Percentiles rank a stretch among this genome's conserved stretches.
These are phyloP conservation scores for Eimeria praecox DNA, from an alignment of 169 alveolate species.

Conservation along the genomic window DNA sequence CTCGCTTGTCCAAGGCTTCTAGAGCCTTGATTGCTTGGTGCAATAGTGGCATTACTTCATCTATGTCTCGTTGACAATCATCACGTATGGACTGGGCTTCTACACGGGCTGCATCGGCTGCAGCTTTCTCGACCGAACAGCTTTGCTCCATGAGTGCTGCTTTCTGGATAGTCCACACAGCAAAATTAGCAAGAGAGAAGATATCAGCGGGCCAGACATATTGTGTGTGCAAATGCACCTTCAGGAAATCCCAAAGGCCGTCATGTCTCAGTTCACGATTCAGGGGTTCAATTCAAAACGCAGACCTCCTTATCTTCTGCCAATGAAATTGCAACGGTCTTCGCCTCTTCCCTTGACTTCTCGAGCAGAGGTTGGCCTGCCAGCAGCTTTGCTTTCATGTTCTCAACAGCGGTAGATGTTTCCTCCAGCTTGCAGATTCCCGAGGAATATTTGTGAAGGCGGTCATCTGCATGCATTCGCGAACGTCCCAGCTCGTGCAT, in stretches of 20 bases:
- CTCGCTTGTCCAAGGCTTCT: constrained; percentile 93
- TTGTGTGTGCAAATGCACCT: background rate
- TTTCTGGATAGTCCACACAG: constrained; percentile 70
- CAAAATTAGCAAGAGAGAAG: constrained; percentile 47
- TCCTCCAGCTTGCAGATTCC: constrained; percentile 95
- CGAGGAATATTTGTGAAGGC: constrained; percentile 91
- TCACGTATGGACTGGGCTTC: constrained; percentile 67
- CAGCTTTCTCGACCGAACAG: constrained; percentile 79
- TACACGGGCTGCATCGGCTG: constrained; percentile 45
- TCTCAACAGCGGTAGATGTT: constrained; percentile 94
- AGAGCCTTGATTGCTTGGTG: constrained; percentile 94
- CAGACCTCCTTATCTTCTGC: constrained; percentile 86
- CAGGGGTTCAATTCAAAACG: background rate
- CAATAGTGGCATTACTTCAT: constrained; percentile 93
- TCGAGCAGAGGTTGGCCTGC: constrained; percentile 91
- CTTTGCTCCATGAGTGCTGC: constrained; percentile 78
- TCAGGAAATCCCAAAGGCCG: background rate
- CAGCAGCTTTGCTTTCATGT: constrained; percentile 90
- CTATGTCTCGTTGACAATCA: constrained; percentile 90
- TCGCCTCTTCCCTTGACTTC: constrained; percentile 86
- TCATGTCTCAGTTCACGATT: background rate
- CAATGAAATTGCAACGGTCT: constrained; percentile 26
- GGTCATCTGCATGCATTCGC: constrained; percentile 36
- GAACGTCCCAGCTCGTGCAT: background rate
- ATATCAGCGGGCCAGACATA: background rate